These are phyloP conservation scores for Paraglomus brasilianum DNA, from an alignment of 192 early-diverging fungal genomes.

Conservation along the genomic window DNA sequence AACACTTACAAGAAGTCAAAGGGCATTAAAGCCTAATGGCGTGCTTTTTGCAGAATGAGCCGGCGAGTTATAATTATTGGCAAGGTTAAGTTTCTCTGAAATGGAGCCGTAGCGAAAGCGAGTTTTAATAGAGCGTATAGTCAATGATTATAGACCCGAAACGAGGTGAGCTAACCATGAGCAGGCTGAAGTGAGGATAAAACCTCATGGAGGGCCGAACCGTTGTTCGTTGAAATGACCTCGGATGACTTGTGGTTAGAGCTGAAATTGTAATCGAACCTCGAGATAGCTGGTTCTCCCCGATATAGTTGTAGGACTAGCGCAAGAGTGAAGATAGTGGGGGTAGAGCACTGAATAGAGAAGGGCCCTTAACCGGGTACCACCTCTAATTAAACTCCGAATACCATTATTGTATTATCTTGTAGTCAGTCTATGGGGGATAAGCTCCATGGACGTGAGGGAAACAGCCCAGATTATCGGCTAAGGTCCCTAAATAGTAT, in stretches of 20 bases:
- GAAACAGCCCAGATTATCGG: conserved; percentile 23
- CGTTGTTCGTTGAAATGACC: conserved; percentile 17
- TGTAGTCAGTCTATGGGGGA: conserved; percentile 21
- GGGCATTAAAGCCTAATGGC: conserved; percentile 23
- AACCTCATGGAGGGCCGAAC: neutral
- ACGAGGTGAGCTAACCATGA: conserved; percentile 22
- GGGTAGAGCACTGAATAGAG: conserved; percentile 25
- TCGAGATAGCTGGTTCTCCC: conserved; percentile 22
- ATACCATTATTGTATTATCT: conserved; percentile 18
- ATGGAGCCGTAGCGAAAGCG: conserved; percentile 20
- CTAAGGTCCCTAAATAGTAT: conserved; percentile 25
- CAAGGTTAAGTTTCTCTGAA: conserved; percentile 10
- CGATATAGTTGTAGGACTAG: conserved; percentile 24
- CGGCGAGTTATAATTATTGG: conserved; percentile 23
- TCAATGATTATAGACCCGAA: conserved; percentile 22
- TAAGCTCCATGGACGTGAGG: conserved; percentile 23
- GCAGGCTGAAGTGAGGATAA: conserved; percentile 14
- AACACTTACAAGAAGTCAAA: conserved; percentile 20
- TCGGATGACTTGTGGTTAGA: conserved; percentile 22
- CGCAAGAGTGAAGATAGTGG: neutral
- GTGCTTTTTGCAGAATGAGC: conserved; percentile 25
- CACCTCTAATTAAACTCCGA: conserved; percentile 20
- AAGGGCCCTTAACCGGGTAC: conserved; percentile 18
- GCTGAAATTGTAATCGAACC: conserved; percentile 15
- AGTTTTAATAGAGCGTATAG: conserved; percentile 17